These are phyloP conservation scores for Sicyos edulis DNA, from an alignment of 306 rosid species.

Conservation along the genomic window DNA sequence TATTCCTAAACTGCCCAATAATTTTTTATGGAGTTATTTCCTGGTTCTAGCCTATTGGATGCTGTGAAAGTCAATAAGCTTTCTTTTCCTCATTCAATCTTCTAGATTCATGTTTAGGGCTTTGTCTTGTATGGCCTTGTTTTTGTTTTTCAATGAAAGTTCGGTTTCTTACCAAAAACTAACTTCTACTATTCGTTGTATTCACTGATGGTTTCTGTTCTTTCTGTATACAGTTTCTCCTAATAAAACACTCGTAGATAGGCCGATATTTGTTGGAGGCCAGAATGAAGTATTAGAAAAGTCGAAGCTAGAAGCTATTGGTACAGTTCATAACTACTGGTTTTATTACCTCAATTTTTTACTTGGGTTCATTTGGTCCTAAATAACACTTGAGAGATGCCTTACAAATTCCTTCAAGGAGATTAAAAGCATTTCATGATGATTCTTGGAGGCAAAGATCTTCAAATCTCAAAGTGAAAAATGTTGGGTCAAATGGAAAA, in stretches of 20 bases:
- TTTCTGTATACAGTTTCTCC: slow-evolving; percentile 31
- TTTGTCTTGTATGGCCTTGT: not conserved
- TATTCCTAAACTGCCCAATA: not conserved
- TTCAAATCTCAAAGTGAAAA: not conserved
- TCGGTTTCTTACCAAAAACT: not conserved
- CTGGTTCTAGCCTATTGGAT: not conserved
- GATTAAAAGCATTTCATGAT: not conserved
- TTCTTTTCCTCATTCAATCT: slow-evolving; percentile 18
- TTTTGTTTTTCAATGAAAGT: not conserved
- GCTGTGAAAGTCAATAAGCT: not conserved
- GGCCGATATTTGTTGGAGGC: slow-evolving; percentile 43
- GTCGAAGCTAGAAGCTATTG: slow-evolving; percentile 55
- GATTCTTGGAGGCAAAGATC: not conserved
- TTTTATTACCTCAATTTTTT: slow-evolving; percentile 20
- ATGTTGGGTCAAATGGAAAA: not conserved
- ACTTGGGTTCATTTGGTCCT: not conserved
- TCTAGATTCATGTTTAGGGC: no score
- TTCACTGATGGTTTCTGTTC: not conserved
- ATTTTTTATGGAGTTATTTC: not conserved
- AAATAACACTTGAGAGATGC: not conserved
- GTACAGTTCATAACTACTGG: slow-evolving; percentile 30
- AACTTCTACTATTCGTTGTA: not conserved
- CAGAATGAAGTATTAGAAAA: slow-evolving; percentile 43
- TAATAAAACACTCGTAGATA: slow-evolving; percentile 31
- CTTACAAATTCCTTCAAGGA: not conserved